A percentile compares a stretch with the other conserved stretches of the same genome.
Evolutionary conservation across 2,329 filamentous ascomycete species (phyloP).

Genomic region (Pyrenochaeta sp.): DNA sequence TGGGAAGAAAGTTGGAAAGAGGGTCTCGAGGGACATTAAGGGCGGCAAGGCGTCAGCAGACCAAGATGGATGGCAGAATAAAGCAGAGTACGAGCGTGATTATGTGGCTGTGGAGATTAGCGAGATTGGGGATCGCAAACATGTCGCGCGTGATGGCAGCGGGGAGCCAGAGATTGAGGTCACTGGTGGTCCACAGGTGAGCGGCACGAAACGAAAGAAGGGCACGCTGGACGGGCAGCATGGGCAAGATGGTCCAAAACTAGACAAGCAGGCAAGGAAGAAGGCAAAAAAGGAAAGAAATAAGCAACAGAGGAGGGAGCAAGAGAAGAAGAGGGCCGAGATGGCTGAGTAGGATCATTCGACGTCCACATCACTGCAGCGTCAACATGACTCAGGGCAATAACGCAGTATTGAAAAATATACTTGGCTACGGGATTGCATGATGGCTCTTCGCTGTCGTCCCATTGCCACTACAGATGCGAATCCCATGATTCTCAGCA

Average conservation of each 20-base stretch:
- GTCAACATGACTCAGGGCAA: no score
- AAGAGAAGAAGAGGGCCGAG: slow-evolving; percentile 40
- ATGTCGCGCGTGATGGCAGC: slow-evolving; percentile 39
- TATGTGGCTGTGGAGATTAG: slow-evolving; percentile 52
- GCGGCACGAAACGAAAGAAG: slow-evolving; percentile 42
- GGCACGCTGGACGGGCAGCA: slow-evolving; percentile 19
- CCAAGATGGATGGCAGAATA: slow-evolving; percentile 51
- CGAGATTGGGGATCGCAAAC: slow-evolving; percentile 49
- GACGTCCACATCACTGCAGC: background rate
- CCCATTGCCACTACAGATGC: no score
- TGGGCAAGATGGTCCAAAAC: slow-evolving; percentile 16
- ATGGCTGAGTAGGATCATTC: slow-evolving; percentile 14
- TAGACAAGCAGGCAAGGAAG: slow-evolving; percentile 64
- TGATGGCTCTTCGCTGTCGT: no score
- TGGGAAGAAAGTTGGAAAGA: background rate
- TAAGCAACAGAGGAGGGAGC: slow-evolving; percentile 53
- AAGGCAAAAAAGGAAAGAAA: slow-evolving; percentile 64
- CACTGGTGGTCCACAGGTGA: slow-evolving; percentile 27
- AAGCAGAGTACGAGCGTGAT: slow-evolving; percentile 54
- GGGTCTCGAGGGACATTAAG: slow-evolving; percentile 18
- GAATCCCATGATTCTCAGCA: slow-evolving; percentile 1
- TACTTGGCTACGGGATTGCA: no score
- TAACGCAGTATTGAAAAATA: no score
- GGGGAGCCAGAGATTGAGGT: slow-evolving; percentile 38
- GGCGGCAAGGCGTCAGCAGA: slow-evolving; percentile 12